phyloP scores from a whole-genome alignment of 2,329 filamentous ascomycete genomes.

The Neofusicoccum parvum region DNA sequence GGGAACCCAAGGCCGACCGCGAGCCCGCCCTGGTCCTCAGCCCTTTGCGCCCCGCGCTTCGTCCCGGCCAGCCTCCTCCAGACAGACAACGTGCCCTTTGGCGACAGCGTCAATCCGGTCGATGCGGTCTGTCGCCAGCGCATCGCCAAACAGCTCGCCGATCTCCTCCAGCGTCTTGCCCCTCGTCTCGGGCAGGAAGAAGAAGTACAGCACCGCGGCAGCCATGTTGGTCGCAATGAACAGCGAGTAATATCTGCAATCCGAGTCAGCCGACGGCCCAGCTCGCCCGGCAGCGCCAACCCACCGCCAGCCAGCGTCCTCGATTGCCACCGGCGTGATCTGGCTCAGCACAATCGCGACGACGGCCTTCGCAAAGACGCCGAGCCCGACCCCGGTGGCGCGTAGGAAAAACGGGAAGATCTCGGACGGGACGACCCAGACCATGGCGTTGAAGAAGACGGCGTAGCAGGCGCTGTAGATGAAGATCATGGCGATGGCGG shows the following conservation, averaged over 20 bases:
- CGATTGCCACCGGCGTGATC: slow-evolving; percentile 26
- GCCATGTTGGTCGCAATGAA: slow-evolving; percentile 30
- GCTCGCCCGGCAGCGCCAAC: too few relatives aligned
- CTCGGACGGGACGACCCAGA: slow-evolving; percentile 37
- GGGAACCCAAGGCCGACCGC: too few relatives aligned
- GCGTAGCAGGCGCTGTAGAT: slow-evolving; percentile 6
- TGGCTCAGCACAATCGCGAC: slow-evolving; percentile 26
- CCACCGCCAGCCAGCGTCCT: slow-evolving; percentile 31
- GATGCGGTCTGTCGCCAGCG: neutral
- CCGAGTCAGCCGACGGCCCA: too few relatives aligned
- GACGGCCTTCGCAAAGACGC: slow-evolving; percentile 28
- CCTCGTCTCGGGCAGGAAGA: slow-evolving; percentile 31
- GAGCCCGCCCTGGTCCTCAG: too few relatives aligned
- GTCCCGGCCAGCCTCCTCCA: too few relatives aligned
- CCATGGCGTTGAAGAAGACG: slow-evolving; percentile 28
- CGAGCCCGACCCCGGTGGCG: slow-evolving; percentile 26
- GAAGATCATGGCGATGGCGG: slow-evolving; percentile 23
- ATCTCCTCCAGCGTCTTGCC: neutral
- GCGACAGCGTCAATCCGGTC: neutral
- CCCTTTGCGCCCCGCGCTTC: too few relatives aligned
- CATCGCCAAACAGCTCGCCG: neutral
- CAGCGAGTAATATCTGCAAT: slow-evolving; percentile 31
- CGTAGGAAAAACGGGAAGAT: slow-evolving; percentile 37
- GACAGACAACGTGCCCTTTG: too few relatives aligned
- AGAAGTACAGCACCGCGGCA: slow-evolving; percentile 24